phyloP scores from a whole-genome alignment of 1,284 basidiomycete species.

The Earliella scabrosa region DNA sequence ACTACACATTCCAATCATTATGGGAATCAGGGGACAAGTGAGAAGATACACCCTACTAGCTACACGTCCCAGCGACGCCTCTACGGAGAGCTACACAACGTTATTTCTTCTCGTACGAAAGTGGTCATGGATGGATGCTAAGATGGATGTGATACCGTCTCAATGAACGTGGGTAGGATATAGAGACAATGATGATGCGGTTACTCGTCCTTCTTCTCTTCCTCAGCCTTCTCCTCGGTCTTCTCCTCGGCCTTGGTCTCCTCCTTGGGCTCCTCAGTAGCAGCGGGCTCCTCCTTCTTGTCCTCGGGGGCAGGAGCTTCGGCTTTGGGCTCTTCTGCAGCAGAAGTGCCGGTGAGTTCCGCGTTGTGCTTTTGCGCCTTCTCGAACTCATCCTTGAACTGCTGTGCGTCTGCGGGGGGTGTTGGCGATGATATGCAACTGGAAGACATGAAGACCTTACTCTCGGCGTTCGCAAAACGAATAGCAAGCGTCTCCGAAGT shows the following conservation, averaged over 20 bases:
- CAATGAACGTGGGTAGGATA: conserved; percentile 5
- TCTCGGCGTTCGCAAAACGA: conserved; percentile 96
- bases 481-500: conserved; percentile 96
- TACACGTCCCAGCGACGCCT: conserved; percentile 17
- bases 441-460: too few species aligned
- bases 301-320: conserved; percentile 34
- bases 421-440: too few species aligned
- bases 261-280: conserved; percentile 27
- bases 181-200: conserved; percentile 18
- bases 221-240: conserved; percentile 29
- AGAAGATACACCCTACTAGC: conserved; percentile 21
- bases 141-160: conserved; percentile 16
- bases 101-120: conserved; percentile 4
- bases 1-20: conserved; percentile 13
- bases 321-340: conserved; percentile 29
- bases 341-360: conserved; percentile 36
- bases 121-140: conserved; percentile 10
- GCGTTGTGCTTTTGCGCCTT: conserved; percentile 78
- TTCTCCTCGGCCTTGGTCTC: conserved; percentile 28
- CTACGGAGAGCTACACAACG: conserved; percentile 21
- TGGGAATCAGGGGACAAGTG: conserved; percentile 9
- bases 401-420: conserved; percentile 72
- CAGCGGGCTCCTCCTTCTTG: conserved; percentile 26
- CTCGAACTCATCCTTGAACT: conserved; percentile 91
- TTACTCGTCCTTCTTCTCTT: conserved; percentile 37